phyloP scores from a whole-genome alignment of 2,329 filamentous ascomycete species.

The Cytospora schulzeri region DNA sequence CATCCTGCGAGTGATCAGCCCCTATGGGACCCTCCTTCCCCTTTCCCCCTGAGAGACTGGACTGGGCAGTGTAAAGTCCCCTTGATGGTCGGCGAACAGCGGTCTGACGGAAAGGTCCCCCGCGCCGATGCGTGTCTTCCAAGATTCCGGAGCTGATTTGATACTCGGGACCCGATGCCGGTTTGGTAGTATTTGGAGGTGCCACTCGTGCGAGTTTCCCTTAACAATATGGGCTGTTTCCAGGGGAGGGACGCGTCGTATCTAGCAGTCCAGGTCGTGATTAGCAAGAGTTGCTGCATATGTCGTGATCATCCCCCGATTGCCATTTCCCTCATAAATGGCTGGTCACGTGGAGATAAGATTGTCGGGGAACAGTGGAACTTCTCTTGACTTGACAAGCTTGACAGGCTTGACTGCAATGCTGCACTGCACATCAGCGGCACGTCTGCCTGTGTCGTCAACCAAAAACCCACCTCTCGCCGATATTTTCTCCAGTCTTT shows the following conservation, averaged over 20 bases:
- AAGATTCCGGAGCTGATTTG: slow-evolving; percentile 18
- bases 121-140: slow-evolving; percentile 4
- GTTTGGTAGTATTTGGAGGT: not conserved
- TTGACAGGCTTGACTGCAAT: too few relatives aligned
- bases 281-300: slow-evolving; percentile 17
- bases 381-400: too few relatives aligned
- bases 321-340: slow-evolving; percentile 1
- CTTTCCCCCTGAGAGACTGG: slow-evolving; percentile 2
- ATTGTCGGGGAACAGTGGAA: not conserved
- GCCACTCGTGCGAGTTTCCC: not conserved
- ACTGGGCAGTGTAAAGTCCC: not conserved
- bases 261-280: slow-evolving; percentile 4
- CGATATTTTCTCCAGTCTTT: not conserved
- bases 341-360: slow-evolving; percentile 28
- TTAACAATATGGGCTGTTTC: not conserved
- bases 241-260: slow-evolving; percentile 5
- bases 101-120: slow-evolving; percentile 18
- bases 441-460: not conserved
- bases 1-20: slow-evolving; percentile 8
- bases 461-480: not conserved
- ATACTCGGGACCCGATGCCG: slow-evolving; percentile 20
- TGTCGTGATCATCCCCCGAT: slow-evolving; percentile 20
- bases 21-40: slow-evolving; percentile 6
- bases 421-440: not conserved
- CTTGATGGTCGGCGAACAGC: slow-evolving; percentile 1